Percentiles rank a stretch among this genome's conserved stretches.
Evolutionary conservation across 73 alveolate species (phyloP).

Genomic region (Paraurostyla sp.): DNA sequence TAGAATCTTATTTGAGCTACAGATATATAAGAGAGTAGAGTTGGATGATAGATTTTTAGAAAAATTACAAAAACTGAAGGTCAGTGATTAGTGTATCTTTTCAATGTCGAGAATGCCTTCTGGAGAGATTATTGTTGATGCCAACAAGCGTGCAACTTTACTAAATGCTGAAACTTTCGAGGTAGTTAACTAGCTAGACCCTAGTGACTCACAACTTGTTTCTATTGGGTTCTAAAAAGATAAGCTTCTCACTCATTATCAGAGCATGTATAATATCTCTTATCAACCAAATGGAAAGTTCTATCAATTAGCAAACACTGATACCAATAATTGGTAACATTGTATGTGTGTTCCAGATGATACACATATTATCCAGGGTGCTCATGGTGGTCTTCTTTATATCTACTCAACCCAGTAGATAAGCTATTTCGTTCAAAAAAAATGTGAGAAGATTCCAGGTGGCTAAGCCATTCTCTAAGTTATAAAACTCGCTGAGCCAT

Average conservation of each 20-base stretch:
- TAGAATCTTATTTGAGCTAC: conserved; percentile 51
- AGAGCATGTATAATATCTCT: conserved; percentile 54
- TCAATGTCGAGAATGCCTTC: conserved; percentile 46
- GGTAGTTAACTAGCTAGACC: conserved; percentile 10
- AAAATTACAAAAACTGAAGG: background rate
- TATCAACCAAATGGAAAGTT: conserved; percentile 46
- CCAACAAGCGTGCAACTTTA: conserved; percentile 34
- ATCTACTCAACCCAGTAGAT: conserved; percentile 36
- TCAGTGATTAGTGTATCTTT: conserved; percentile 43
- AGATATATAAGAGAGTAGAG: conserved; percentile 51
- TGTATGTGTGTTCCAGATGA: conserved; percentile 62
- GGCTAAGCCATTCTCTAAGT: conserved; percentile 41
- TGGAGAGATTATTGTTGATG: conserved; percentile 49
- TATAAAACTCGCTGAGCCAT: background rate
- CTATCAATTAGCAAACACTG: conserved; percentile 51
- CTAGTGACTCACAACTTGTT: conserved; percentile 26
- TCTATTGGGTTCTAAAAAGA: conserved; percentile 45
- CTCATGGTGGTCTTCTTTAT: conserved; percentile 60
- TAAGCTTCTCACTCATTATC: conserved; percentile 42
- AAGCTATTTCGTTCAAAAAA: conserved; percentile 54
- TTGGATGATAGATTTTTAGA: conserved; percentile 27
- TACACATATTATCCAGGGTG: conserved; percentile 45
- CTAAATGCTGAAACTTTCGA: background rate
- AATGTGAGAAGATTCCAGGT: conserved; percentile 39
- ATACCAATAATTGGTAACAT: conserved; percentile 47